These are phyloP conservation scores for Colletotrichum higginsianum DNA, from an alignment of 2,329 filamentous ascomycete species.

Conservation along the genomic window DNA sequence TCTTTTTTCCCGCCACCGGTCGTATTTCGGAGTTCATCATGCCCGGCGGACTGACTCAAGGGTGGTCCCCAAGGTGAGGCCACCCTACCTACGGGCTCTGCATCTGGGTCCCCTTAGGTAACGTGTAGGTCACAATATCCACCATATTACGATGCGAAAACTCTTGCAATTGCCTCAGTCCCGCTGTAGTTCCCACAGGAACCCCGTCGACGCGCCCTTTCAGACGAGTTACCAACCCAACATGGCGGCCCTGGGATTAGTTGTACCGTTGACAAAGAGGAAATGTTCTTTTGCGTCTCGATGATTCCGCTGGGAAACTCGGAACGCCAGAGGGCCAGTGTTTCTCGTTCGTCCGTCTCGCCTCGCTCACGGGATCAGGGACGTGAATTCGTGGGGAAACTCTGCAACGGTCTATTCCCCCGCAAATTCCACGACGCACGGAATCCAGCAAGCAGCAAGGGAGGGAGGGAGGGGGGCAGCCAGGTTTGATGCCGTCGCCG, in stretches of 20 bases:
- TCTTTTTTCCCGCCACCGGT: slow-evolving; percentile 32
- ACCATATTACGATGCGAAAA: slow-evolving; percentile 41
- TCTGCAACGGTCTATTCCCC: slow-evolving; percentile 40
- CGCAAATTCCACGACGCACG: slow-evolving; percentile 37
- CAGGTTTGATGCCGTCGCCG: neutral
- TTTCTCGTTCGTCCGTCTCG: neutral
- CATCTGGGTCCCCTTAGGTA: slow-evolving; percentile 38
- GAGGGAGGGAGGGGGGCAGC: neutral
- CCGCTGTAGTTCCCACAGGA: slow-evolving; percentile 7
- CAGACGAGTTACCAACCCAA: neutral
- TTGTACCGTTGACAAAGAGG: slow-evolving; percentile 31
- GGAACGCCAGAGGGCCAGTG: slow-evolving; percentile 17
- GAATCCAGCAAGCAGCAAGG: slow-evolving; percentile 14
- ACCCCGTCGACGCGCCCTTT: neutral
- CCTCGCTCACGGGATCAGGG: slow-evolving; percentile 21
- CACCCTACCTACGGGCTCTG: slow-evolving; percentile 39
- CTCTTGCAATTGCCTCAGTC: slow-evolving; percentile 35
- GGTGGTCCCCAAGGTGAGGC: slow-evolving; percentile 26
- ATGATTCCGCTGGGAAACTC: slow-evolving; percentile 16
- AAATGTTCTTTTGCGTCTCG: neutral
- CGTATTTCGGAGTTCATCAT: slow-evolving; percentile 39
- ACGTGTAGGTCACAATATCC: slow-evolving; percentile 39
- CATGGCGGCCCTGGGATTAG: slow-evolving; percentile 10
- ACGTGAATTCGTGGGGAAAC: slow-evolving; percentile 40
- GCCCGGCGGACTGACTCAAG: slow-evolving; percentile 38